Percentiles rank a stretch among this genome's conserved stretches.
These are phyloP conservation scores for Pichia phayaonensis DNA, from an alignment of 805 yeast species.

Conservation along the genomic window DNA sequence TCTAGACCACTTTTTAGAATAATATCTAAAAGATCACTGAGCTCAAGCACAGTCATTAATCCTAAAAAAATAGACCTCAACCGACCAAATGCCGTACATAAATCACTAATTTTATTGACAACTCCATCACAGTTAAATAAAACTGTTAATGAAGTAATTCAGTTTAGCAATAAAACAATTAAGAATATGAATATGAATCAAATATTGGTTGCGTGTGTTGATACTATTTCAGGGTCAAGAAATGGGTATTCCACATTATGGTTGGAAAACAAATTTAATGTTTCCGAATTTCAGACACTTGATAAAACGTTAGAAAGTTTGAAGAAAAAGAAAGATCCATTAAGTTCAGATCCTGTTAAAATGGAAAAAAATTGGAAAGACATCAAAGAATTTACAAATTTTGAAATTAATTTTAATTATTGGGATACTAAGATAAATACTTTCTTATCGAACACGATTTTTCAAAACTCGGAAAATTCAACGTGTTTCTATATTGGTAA, in stretches of 20 bases:
- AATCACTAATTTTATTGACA: constrained; percentile 21
- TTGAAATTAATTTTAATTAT: constrained; percentile 5
- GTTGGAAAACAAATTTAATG: constrained; percentile 14
- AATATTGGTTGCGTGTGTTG: constrained; percentile 22
- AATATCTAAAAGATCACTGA: neutral
- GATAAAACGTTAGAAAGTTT: constrained; percentile 5
- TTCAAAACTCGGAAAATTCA: constrained; percentile 19
- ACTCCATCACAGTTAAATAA: constrained; percentile 24
- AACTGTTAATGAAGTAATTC: constrained; percentile 12
- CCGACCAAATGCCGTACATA: constrained; percentile 8
- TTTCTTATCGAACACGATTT: constrained; percentile 22
- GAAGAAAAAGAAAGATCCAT: constrained; percentile 6
- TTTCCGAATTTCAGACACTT: constrained; percentile 10
- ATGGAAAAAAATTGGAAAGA: constrained; percentile 18
- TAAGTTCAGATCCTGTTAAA: constrained; percentile 15
- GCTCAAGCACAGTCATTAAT: constrained; percentile 7
- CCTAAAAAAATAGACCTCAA: constrained; percentile 10
- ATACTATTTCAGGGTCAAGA: constrained; percentile 20
- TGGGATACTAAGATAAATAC: neutral
- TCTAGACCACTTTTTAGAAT: neutral
- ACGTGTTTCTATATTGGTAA: constrained; percentile 20
- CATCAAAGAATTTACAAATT: constrained; percentile 1
- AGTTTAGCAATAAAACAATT: constrained; percentile 2
- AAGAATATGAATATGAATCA: constrained; percentile 9
- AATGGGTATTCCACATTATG: constrained; percentile 25